Percentiles rank a stretch among this genome's conserved stretches.
Evolutionary conservation across 208 protist genomes (phyloP).

Genomic region (Trypanosoma cruzi): DNA sequence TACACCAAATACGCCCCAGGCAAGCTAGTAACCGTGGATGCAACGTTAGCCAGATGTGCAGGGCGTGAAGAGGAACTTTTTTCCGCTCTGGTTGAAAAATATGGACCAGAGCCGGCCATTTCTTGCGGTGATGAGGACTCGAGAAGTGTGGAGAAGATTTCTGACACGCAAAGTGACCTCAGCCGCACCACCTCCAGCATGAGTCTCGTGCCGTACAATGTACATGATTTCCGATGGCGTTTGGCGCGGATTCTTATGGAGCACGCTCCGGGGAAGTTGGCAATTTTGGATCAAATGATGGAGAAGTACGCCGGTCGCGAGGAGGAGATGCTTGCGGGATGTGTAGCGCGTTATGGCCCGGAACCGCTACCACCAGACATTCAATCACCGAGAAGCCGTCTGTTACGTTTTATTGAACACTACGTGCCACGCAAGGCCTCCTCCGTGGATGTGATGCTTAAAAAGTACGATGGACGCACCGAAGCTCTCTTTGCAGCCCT

Average conservation of each 20-base stretch:
- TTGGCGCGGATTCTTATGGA: slow-evolving; percentile 16
- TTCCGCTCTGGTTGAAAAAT: slow-evolving; percentile 47
- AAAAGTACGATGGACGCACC: slow-evolving; percentile 20
- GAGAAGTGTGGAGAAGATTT: neutral
- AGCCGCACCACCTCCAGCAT: neutral
- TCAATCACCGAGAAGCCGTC: slow-evolving; percentile 14
- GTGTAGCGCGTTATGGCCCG: slow-evolving; percentile 19
- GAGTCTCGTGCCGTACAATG: neutral
- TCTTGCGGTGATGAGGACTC: neutral
- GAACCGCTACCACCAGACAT: slow-evolving; percentile 20
- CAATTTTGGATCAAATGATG: slow-evolving; percentile 30
- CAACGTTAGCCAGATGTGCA: slow-evolving; percentile 41
- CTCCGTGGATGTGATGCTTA: slow-evolving; percentile 14
- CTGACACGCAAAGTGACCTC: slow-evolving; percentile 1
- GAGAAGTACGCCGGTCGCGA: slow-evolving; percentile 21
- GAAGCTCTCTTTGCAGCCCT: slow-evolving; percentile 28
- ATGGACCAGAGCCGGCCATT: slow-evolving; percentile 48
- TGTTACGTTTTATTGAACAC: slow-evolving; percentile 24
- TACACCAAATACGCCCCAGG: slow-evolving; percentile 55
- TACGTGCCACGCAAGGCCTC: slow-evolving; percentile 27
- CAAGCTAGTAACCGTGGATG: slow-evolving; percentile 52
- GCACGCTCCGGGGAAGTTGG: slow-evolving; percentile 23
- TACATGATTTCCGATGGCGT: slow-evolving; percentile 15
- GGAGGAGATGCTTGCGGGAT: slow-evolving; percentile 22
- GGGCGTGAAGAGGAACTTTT: slow-evolving; percentile 62